Evolutionary conservation across 176 grass and related monocot genomes (phyloP).

Genomic region (Guadua angustifolia): DNA sequence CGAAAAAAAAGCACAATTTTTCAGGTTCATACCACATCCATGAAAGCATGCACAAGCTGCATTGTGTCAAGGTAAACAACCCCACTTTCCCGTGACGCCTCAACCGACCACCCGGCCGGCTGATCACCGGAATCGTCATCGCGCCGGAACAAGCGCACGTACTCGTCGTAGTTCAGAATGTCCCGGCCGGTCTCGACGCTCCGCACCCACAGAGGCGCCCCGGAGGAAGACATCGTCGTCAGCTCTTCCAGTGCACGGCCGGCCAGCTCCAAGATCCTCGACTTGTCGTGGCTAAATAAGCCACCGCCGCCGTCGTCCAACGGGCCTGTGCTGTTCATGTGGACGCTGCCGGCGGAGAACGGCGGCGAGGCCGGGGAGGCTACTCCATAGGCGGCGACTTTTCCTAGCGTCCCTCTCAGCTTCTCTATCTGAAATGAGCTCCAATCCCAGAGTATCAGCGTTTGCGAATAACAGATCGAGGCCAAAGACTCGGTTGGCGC

Average conservation of each 20-base stretch:
- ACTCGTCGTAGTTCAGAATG: conserved; percentile 84
- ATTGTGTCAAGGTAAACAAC: conserved; percentile 56
- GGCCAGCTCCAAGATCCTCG: conserved; percentile 56
- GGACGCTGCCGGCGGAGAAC: conserved; percentile 22
- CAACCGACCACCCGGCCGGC: conserved; percentile 45
- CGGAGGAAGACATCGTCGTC: conserved; percentile 54
- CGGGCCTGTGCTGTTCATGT: conserved; percentile 27
- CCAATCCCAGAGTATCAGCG: background rate
- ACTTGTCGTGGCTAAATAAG: conserved; percentile 47
- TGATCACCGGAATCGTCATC: conserved; percentile 31
- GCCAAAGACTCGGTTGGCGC: background rate
- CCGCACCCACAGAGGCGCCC: conserved; percentile 70
- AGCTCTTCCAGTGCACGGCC: conserved; percentile 64
- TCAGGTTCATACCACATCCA: conserved; percentile 63
- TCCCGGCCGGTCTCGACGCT: conserved; percentile 68
- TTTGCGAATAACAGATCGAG: background rate
- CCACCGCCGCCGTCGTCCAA: conserved; percentile 38
- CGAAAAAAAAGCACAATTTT: too few relatives aligned
- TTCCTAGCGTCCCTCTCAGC: conserved; percentile 41
- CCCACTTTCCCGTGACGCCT: conserved; percentile 58
- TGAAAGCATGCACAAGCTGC: conserved; percentile 66
- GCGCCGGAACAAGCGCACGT: conserved; percentile 60
- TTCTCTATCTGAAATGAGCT: conserved; percentile 62
- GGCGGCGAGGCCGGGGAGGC: conserved; percentile 38
- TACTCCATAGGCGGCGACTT: background rate